Evolutionary conservation across 805 yeast species (phyloP), one percentile per base, ranked within the genome.

Genomic region (Nakazawaea sp.): DNA sequence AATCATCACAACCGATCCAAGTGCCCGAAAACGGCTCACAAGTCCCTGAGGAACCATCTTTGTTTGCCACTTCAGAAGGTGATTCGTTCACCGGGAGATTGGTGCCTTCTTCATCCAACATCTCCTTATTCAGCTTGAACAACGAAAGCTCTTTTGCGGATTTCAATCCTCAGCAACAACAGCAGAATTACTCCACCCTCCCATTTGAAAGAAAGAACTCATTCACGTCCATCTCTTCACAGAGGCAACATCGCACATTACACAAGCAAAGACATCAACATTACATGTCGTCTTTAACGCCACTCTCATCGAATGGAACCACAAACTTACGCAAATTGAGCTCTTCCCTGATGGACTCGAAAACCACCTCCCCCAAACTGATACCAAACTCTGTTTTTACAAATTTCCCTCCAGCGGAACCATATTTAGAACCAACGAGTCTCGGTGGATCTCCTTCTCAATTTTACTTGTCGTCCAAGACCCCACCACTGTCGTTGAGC

Each of bases 391-490:
- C 30, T 13, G 30, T 18, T 16, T 28, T 28, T 12, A 15, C 33
- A 11, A 24, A n/a, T 4, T 30, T 34, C 32, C 42, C 42, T 9
- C 42, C 42, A 16, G n/a, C n/a, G n/a, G 42, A 39, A 31, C 42
- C 42, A 11, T 16, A 27, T 36, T 55, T 75, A 36, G 67, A 59
- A 30, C 78, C 81, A 2, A 63, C 68, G 1, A 70, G 77, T 4
- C 33, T 73, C 12, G 69, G 71, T 2, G 76, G 74, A 5, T 71
- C 78, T 1, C 81, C 81, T 1, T 71, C 78, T 4, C 52, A 72
- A 33, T 72, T 74, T 43, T 68, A 73, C 65, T 53, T 75, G 31
- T 60, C 66, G n/a, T 63, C 70, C 16, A 69, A 68, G 36, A 70
- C 79, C 0, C 79, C 79, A 1, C 78, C 79, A 13, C 46, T 45